Evolutionary conservation across 805 yeast species (phyloP).

Genomic region (Saccharomycopsis vini): DNA sequence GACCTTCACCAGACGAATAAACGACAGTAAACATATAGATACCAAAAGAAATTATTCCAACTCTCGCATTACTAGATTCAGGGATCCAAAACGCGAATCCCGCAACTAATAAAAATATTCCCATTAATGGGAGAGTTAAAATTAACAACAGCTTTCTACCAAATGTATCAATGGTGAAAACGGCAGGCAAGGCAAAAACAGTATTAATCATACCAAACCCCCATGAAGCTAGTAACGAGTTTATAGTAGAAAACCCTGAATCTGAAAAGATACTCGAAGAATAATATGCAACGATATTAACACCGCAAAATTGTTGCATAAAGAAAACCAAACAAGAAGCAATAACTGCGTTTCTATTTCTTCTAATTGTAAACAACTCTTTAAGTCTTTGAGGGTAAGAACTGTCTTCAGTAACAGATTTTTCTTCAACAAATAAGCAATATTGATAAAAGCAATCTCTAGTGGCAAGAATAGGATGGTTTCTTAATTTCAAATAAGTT

Average conservation of each 20-base stretch:
- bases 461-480: conserved; percentile 50
- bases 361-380: conserved; percentile 60
- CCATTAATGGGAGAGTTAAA: conserved; percentile 56
- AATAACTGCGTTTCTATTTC: conserved; percentile 75
- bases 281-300: conserved; percentile 76
- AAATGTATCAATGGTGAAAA: conserved; percentile 66
- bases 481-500: conserved; percentile 41
- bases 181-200: conserved; percentile 74
- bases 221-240: conserved; percentile 71
- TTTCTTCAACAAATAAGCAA: conserved; percentile 56
- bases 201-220: conserved; percentile 81
- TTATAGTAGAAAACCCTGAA: conserved; percentile 52
- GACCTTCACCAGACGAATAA: conserved; percentile 82
- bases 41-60: conserved; percentile 64
- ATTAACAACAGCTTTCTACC: conserved; percentile 61
- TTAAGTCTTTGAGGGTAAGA: conserved; percentile 34
- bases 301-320: conserved; percentile 88
- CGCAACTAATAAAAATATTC: conserved; percentile 47
- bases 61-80: conserved; percentile 39
- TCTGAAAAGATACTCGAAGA: conserved; percentile 67
- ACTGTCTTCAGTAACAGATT: conserved; percentile 28
- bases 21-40: conserved; percentile 64
- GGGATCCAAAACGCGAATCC: conserved; percentile 70
- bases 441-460: conserved; percentile 64
- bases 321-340: conserved; percentile 80